Evolutionary conservation across 2,329 filamentous ascomycete species (phyloP), one percentile per base, ranked within the genome.

Genomic region (Trichoderma simmonsii): DNA sequence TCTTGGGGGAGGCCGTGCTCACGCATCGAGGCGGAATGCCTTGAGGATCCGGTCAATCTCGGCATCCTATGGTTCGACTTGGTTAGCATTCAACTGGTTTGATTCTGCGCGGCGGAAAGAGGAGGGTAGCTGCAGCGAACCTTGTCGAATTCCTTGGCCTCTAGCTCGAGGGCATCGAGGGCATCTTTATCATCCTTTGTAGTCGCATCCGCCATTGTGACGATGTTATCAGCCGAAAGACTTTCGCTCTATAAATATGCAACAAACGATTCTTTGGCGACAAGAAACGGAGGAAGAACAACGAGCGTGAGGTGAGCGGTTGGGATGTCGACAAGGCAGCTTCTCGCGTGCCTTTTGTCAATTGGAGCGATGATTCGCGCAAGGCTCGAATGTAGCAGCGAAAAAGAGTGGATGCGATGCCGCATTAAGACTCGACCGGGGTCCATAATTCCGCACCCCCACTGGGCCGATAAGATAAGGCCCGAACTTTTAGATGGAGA

Each of bases 11-110:
- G 1, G 39, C 7, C 8, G 60, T 12, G 79, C 85, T 77, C 80
- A 87, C 85, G 88, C 88, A 80, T 90, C 86, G 21, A 90, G 89
- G 77, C 92, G 90, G 82, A 99, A 99, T 62, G 95, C 93, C 78
- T 92, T 92, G 76, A 97, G 87, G 76, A 99, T 99, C 73, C 95
- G 92, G 79, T 97, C 93, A 78, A 98, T 98, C 81, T 98, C 95
- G 73, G 92, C 91, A 87, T 98, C 96, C 93, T 97, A 3, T 11
- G 65, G 70, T 43, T 73, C 80, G 81, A 21, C 1, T 8, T 24
- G 2, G 30, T 60, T 39, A 32, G 60, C 43, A n/a, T n/a, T 8
- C 3, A 4, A 26, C 0, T 24, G 14, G 11, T 24, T 34, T 2
- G 24, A 18, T 18, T 34, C 14, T 18, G 14, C 8, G n/a, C 4